A percentile compares a stretch with the other conserved stretches of the same genome.
These are phyloP conservation scores for Xylaria curta DNA, from an alignment of 495 filamentous ascomycete species.

Conservation along the genomic window DNA sequence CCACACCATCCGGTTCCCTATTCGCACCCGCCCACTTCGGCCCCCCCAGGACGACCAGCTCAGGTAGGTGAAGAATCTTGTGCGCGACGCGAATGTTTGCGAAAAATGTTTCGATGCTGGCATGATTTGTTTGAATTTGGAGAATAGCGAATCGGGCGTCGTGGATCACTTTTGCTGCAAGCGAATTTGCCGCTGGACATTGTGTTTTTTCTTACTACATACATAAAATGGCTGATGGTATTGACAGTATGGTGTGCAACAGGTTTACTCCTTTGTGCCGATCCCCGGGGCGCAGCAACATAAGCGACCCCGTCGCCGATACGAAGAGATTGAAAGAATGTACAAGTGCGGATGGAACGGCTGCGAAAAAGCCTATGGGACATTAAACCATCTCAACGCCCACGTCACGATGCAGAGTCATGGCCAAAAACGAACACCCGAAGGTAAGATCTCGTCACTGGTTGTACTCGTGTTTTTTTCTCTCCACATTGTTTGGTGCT, in stretches of 20 bases:
- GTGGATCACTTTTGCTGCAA: neutral
- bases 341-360: conserved; percentile 99
- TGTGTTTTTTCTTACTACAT: conserved; percentile 25
- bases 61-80: conserved; percentile 66
- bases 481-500: neutral
- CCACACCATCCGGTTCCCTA: conserved; percentile 51
- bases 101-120: neutral
- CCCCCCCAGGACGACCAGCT: conserved; percentile 63
- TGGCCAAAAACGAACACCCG: conserved; percentile 88
- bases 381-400: conserved; percentile 93
- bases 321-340: conserved; percentile 99
- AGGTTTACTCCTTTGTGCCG: conserved; percentile 98
- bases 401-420: conserved; percentile 99
- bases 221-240: conserved; percentile 41
- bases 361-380: conserved; percentile 97
- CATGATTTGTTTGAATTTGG: neutral
- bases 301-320: conserved; percentile 91
- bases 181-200: neutral
- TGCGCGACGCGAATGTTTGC: neutral
- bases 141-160: neutral
- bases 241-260: conserved; percentile 47
- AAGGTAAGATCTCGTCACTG: conserved; percentile 71
- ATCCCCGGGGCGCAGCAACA: conserved; percentile 98
- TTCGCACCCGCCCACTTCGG: conserved; percentile 62
- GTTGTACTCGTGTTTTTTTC: neutral